Evolutionary conservation across 257 asterid species (phyloP).

Genomic region (Solanum chiquidenum): DNA sequence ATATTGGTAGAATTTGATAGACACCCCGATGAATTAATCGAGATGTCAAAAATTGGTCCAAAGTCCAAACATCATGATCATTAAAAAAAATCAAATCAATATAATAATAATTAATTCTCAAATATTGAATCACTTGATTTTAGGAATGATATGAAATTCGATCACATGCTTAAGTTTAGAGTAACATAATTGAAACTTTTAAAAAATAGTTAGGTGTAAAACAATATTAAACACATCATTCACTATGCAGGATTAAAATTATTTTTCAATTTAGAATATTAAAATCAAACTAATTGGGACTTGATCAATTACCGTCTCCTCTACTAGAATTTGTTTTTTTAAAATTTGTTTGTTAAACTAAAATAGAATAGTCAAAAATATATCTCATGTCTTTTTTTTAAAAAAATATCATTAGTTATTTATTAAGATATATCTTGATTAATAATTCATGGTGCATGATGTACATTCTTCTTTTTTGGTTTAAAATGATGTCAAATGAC

Average conservation of each 20-base stretch:
- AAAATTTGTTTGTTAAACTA: background rate
- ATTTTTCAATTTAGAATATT: background rate
- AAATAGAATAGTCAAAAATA: no score
- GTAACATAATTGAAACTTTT: background rate
- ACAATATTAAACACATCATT: background rate
- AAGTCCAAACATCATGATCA: no score
- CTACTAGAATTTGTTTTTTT: background rate
- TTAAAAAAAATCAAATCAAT: no score
- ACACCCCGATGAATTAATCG: no score
- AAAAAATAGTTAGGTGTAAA: background rate
- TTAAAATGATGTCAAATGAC: no score
- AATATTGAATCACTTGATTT: background rate
- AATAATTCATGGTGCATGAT: no score
- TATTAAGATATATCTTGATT: no score
- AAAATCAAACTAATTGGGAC: background rate
- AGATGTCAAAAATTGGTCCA: no score
- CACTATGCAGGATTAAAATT: background rate
- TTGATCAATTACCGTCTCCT: background rate
- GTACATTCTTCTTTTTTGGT: no score
- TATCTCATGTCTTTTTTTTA: no score
- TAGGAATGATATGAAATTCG: background rate
- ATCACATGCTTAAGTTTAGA: background rate
- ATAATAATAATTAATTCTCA: background rate
- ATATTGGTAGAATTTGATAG: fast-evolving
- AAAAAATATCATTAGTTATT: no score